Base-by-base conservation (phyloP, 2,329 filamentous ascomycete genomes). In the Ceratocystis cubensis region DNA sequence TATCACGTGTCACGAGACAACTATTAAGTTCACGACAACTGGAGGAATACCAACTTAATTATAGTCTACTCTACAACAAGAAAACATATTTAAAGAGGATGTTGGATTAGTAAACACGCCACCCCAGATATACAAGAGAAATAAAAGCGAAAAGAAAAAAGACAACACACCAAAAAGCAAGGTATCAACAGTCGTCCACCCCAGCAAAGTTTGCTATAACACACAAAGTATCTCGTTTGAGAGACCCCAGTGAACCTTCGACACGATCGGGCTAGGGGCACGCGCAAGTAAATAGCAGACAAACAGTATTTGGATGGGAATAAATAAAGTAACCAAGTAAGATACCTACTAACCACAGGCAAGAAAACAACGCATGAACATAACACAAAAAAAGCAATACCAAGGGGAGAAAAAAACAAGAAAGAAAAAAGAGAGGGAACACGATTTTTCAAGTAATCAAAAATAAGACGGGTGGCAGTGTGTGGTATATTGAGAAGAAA, bases 401-500 rank as follows among this genome's bases (percentile, higher is more conserved):
- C 53, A 22, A 41, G 56, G 33, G 33, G 45, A 65, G 33, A 8
- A 8, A 8, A 33, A 5, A 53, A 17, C 13, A 13, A 41, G 44
- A 28, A 50, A 37, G n/a, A 33, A 65, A 65, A 10, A 44, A 45
- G 30, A 65, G 28, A 8, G 64, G 46, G 20, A 53, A 44, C 50
- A 64, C 57, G 46, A 37, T 41, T 64, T 37, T 64, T 59, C 53
- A 59, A 59, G 53, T 33, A 30, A 59, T 25, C 10, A 59, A 13
- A 33, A 28, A 30, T 33, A 33, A 20, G n/a, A 61, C 63, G 20
- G 33, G 33, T 65, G 50, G 50, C 50, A 65, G 63, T 57, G 63
- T 50, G 62, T 61, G 56, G 64, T 61, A 65, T 61, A 65, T 61
- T 65, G 64, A 61, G 28, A 46, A 56, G 50, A 25, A 17, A 37